phyloP scores from a whole-genome alignment of 1,139 yeast genomes.

The Taphrina pruni region DNA sequence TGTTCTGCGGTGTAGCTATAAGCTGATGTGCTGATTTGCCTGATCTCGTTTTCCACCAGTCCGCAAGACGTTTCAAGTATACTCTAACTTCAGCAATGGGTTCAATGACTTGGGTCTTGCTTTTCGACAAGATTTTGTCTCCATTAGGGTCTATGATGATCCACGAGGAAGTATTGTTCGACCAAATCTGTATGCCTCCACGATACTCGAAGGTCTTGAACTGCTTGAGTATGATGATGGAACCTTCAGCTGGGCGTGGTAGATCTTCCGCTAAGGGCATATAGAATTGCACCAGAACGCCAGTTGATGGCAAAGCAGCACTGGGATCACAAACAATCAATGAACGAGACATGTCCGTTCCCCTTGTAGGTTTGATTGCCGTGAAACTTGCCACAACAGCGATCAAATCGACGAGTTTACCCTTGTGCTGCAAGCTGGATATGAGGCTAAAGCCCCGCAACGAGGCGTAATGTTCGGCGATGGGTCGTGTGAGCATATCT shows the following conservation, averaged over 20 bases:
- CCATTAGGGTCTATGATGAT: conserved; percentile 36
- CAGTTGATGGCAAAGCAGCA: conserved; percentile 11
- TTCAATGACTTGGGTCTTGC: background rate
- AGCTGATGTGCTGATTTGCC: conserved; percentile 13
- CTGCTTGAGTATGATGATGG: conserved; percentile 28
- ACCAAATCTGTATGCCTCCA: conserved; percentile 33
- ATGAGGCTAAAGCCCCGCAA: conserved; percentile 5
- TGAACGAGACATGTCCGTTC: conserved; percentile 25
- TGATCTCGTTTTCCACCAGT: conserved; percentile 40
- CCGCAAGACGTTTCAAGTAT: conserved; percentile 27
- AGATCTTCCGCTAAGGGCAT: conserved; percentile 29
- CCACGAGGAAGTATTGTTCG: conserved; percentile 37
- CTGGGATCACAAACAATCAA: conserved; percentile 39
- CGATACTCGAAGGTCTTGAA: conserved; percentile 32
- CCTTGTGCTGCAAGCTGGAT: background rate
- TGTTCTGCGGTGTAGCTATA: conserved; percentile 1
- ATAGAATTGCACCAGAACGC: conserved; percentile 36
- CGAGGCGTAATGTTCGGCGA: conserved; percentile 15
- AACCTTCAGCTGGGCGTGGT: conserved; percentile 33
- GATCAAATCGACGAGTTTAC: conserved; percentile 14
- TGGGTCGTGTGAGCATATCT: conserved; percentile 5
- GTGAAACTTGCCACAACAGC: conserved; percentile 26
- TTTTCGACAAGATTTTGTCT: conserved; percentile 19
- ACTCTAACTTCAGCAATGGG: conserved; percentile 11
- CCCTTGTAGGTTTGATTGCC: conserved; percentile 24